phyloP scores from a whole-genome alignment of 2,329 filamentous ascomycete genomes.

The Talaromyces verruculosus region DNA sequence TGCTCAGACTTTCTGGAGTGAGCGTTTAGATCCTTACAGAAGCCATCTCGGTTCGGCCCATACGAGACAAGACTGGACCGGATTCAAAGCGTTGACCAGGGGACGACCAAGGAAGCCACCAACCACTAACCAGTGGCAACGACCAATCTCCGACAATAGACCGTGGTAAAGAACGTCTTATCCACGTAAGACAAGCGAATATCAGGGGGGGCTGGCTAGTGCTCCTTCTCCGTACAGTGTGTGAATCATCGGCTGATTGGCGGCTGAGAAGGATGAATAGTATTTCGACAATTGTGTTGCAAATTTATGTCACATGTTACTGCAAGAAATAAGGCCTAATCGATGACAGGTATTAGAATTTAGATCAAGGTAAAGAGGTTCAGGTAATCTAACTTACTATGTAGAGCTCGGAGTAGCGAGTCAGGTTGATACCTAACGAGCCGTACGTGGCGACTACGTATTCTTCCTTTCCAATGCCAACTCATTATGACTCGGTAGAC shows the following conservation, averaged over 20 bases:
- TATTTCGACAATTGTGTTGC: background rate
- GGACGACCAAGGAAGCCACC: conserved; percentile 1
- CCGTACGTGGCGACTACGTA: background rate
- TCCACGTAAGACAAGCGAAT: background rate
- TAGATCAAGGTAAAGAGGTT: background rate
- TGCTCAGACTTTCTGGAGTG: background rate
- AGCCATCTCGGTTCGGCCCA: conserved; percentile 1
- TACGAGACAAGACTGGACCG: background rate
- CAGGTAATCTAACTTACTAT: background rate
- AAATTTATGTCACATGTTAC: conserved; percentile 8
- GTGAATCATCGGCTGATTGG: background rate
- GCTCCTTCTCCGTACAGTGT: background rate
- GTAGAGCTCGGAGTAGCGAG: background rate
- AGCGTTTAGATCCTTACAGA: background rate
- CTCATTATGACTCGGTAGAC: conserved; percentile 12
- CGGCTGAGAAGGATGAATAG: background rate
- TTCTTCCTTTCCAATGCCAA: background rate
- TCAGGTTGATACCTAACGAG: background rate
- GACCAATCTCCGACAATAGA: conserved; percentile 18
- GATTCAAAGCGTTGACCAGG: background rate
- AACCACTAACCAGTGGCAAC: conserved; percentile 6
- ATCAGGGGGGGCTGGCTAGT: background rate
- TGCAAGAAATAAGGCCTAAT: background rate
- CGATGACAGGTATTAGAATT: background rate
- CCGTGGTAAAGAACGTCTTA: conserved; percentile 2